Evolutionary conservation across 768 basidiomycete species (phyloP).

Genomic region (Serendipita sp.): DNA sequence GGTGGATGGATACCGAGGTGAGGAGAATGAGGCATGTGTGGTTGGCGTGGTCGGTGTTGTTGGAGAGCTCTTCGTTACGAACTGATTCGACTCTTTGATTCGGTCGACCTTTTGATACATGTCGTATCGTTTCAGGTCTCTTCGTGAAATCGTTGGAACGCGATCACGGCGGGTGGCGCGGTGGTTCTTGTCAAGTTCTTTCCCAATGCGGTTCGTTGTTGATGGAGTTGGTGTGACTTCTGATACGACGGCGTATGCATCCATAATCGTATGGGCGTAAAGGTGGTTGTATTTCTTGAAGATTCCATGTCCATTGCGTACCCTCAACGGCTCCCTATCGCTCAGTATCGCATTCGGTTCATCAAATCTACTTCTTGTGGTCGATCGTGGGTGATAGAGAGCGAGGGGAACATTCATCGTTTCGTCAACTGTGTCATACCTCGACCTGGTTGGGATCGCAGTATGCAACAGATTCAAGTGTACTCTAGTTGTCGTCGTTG

Average conservation of each 20-base stretch:
- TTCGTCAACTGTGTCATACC: background rate
- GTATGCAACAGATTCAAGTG: background rate
- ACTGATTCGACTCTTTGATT: background rate
- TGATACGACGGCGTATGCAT: background rate
- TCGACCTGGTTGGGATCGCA: background rate
- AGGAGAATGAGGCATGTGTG: background rate
- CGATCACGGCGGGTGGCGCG: background rate
- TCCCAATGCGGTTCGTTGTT: background rate
- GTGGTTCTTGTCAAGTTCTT: no score
- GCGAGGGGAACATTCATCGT: background rate
- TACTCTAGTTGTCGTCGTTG: background rate
- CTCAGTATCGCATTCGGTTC: background rate
- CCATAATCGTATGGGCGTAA: background rate
- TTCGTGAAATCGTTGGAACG: background rate
- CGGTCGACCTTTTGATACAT: background rate
- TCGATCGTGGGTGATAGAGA: background rate
- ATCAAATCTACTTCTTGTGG: background rate
- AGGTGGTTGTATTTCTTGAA: background rate
- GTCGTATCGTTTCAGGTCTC: background rate
- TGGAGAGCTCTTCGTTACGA: no score
- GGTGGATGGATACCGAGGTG: background rate
- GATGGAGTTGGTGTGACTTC: background rate
- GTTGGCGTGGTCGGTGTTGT: no score
- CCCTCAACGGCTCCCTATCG: background rate
- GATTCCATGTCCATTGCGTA: background rate